Conservation (phyloP, 2,329 filamentous ascomycete genomes). For the Trichophyton benhamiae region DNA sequence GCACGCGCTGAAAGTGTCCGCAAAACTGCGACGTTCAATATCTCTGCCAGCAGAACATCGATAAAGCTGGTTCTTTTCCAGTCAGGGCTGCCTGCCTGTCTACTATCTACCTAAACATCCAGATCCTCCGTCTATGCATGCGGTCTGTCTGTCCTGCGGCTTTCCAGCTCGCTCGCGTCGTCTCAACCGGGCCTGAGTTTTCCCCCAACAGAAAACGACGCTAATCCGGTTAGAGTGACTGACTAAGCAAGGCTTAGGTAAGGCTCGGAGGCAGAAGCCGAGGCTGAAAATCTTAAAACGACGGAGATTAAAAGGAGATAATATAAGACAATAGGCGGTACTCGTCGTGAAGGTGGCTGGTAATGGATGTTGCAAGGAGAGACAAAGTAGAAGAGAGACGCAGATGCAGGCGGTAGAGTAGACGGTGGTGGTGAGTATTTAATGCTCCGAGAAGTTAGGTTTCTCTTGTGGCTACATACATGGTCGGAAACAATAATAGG, state of each 20-base stretch:
- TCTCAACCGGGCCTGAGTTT: conserved; percentile 1
- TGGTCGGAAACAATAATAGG: neutral
- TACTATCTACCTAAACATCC: neutral
- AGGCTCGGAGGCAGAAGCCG: neutral
- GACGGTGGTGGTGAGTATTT: too few relatives aligned
- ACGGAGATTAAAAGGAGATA: neutral
- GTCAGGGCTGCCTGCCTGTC: neutral
- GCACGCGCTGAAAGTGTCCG: neutral
- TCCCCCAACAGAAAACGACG: neutral
- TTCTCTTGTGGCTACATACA: neutral
- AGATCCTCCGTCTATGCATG: too few relatives aligned
- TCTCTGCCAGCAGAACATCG: too few relatives aligned
- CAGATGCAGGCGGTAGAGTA: too few relatives aligned
- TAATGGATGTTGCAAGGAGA: too few relatives aligned
- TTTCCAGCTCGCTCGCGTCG: too few relatives aligned
- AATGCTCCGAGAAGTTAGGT: neutral
- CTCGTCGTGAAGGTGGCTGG: too few relatives aligned
- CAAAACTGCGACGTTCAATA: neutral
- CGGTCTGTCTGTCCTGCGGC: too few relatives aligned
- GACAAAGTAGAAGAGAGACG: too few relatives aligned
- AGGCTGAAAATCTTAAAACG: neutral
- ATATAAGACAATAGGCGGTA: too few relatives aligned
- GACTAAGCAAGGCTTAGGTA: conserved; percentile 4
- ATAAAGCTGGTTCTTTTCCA: too few relatives aligned
- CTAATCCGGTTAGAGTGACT: neutral